Conservation (phyloP, 2,329 filamentous ascomycete species). For the Colletotrichum eleusines region DNA sequence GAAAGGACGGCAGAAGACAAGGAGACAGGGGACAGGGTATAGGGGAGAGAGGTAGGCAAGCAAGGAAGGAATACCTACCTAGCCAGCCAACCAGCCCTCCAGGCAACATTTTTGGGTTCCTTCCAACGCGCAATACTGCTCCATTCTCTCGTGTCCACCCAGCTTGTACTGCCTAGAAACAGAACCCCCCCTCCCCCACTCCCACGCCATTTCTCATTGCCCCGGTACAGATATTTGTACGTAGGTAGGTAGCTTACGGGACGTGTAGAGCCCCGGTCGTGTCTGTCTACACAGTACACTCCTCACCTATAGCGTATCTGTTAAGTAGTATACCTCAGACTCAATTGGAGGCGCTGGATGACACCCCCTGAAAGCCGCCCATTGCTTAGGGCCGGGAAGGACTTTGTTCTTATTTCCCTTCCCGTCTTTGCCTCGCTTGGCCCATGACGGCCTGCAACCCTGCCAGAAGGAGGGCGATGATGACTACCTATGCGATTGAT, state of each 20-base stretch:
- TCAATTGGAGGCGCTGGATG: constrained; percentile 15
- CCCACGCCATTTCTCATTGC: background rate
- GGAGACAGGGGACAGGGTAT: background rate
- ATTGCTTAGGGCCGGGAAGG: background rate
- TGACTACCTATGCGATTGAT: constrained; percentile 1
- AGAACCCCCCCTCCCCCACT: background rate
- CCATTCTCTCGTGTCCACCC: background rate
- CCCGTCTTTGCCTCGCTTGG: constrained; percentile 33
- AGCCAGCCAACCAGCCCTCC: background rate
- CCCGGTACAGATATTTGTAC: background rate
- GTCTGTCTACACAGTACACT: background rate
- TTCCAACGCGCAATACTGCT: constrained; percentile 6
- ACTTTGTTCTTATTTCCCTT: constrained; percentile 17
- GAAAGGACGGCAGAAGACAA: background rate
- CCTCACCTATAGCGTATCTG: background rate
- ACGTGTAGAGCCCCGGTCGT: background rate
- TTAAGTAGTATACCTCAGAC: background rate
- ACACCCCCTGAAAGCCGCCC: background rate
- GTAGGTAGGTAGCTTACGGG: too few species aligned
- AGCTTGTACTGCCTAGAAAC: constrained; percentile 18
- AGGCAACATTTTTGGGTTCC: constrained; percentile 32
- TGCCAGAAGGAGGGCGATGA: constrained; percentile 19
- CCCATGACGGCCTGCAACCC: constrained; percentile 31
- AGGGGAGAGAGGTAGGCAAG: background rate
- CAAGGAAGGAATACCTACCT: background rate